Percentiles rank a stretch among this genome's conserved stretches.
Evolutionary conservation across 2,329 filamentous ascomycete species (phyloP).

Genomic region (Ophiocordyceps unilateralis): DNA sequence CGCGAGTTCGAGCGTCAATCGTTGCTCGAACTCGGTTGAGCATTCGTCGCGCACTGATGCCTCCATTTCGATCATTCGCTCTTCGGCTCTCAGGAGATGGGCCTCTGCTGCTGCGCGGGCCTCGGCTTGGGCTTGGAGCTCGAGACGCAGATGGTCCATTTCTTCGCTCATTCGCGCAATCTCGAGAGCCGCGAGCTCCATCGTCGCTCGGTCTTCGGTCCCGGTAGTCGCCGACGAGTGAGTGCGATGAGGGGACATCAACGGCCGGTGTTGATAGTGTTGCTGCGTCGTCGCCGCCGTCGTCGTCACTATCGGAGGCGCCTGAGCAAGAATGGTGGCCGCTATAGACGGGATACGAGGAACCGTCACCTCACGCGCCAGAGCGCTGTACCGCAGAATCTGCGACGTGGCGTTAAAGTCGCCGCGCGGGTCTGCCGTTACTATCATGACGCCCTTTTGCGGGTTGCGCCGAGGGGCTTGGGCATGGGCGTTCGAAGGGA

Average conservation of each 20-base stretch:
- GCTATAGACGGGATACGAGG: slow-evolving; percentile 74
- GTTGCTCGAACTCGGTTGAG: slow-evolving; percentile 67
- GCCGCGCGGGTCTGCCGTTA: slow-evolving; percentile 80
- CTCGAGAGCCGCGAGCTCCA: slow-evolving; percentile 67
- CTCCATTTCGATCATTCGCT: slow-evolving; percentile 51
- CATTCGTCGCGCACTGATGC: slow-evolving; percentile 79
- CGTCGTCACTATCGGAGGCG: slow-evolving; percentile 13
- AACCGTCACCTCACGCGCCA: slow-evolving; percentile 84
- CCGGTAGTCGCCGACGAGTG: slow-evolving; percentile 19
- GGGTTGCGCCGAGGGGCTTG: slow-evolving; percentile 39
- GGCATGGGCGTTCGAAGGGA: slow-evolving; percentile 37
- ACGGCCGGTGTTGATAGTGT: slow-evolving; percentile 20
- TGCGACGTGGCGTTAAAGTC: slow-evolving; percentile 96
- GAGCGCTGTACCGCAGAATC: slow-evolving; percentile 82
- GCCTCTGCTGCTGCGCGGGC: slow-evolving; percentile 56
- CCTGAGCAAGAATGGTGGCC: slow-evolving; percentile 41
- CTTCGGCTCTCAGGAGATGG: slow-evolving; percentile 52
- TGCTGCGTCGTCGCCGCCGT: slow-evolving; percentile 8
- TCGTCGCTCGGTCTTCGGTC: slow-evolving; percentile 45
- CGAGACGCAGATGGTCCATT: slow-evolving; percentile 54
- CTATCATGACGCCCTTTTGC: slow-evolving; percentile 88
- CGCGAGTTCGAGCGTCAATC: slow-evolving; percentile 55
- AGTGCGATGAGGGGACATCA: slow-evolving; percentile 23
- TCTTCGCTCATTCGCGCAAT: slow-evolving; percentile 58
- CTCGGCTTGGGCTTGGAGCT: slow-evolving; percentile 54